phyloP scores from a whole-genome alignment of 78 protist species.

The Neovahlkampfia damariscottae region DNA sequence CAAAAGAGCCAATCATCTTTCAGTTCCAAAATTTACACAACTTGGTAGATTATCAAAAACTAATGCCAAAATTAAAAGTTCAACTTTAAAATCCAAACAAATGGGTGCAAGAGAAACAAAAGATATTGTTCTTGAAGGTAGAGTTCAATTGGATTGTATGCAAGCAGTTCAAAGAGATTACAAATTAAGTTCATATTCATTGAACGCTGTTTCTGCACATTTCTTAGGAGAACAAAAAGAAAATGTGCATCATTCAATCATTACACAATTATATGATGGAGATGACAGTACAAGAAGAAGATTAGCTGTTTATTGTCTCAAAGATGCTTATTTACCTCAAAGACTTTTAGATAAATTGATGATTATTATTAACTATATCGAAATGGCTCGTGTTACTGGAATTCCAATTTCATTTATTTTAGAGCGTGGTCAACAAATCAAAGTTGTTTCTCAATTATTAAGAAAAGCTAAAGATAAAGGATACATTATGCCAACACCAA shows the following conservation, averaged over 20 bases:
- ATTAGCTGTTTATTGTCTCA: constrained; percentile 74
- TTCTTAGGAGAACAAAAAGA: constrained; percentile 98
- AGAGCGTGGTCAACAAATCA: constrained; percentile 94
- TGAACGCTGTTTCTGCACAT: constrained; percentile 88
- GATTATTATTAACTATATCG: constrained; percentile 87
- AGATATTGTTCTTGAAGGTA: constrained; percentile 61
- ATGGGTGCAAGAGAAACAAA: constrained; percentile 85
- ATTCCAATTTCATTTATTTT: constrained; percentile 83
- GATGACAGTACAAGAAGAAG: constrained; percentile 86
- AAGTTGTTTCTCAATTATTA: constrained; percentile 92
- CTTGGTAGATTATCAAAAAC: not conserved
- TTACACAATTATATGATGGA: constrained; percentile 86
- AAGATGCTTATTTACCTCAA: constrained; percentile 91
- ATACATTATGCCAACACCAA: constrained; percentile 68
- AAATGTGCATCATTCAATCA: constrained; percentile 95
- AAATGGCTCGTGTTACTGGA: constrained; percentile 99
- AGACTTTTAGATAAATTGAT: constrained; percentile 91
- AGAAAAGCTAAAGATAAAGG: constrained; percentile 60
- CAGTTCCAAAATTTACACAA: constrained; percentile 5
- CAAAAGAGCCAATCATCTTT: constrained; percentile 67
- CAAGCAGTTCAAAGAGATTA: constrained; percentile 40
- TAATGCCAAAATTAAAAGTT: constrained; percentile 28
- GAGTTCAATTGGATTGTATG: constrained; percentile 68
- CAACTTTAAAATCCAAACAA: constrained; percentile 58
- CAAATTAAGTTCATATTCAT: constrained; percentile 88